Evolutionary conservation across 2,329 filamentous ascomycete genomes (phyloP).

Genomic region (Penicillium sp.): DNA sequence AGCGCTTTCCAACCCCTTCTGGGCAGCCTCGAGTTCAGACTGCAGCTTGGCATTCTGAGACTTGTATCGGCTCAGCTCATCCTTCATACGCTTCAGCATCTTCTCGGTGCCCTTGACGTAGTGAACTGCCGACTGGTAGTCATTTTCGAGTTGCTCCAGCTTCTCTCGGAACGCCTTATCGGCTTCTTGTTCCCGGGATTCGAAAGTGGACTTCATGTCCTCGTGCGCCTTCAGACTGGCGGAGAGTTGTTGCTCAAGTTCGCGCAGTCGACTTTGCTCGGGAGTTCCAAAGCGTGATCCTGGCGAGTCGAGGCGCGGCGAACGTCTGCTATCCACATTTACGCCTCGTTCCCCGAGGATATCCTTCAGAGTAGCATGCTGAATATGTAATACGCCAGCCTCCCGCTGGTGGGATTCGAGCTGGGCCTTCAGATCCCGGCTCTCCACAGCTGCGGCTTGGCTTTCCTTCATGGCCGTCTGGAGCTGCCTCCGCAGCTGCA

Average conservation of each 20-base stretch:
- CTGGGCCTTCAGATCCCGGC: constrained; percentile 75
- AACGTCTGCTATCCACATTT: constrained; percentile 65
- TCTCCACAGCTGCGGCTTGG: constrained; percentile 73
- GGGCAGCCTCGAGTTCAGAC: constrained; percentile 66
- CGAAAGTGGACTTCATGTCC: constrained; percentile 72
- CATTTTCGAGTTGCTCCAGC: constrained; percentile 86
- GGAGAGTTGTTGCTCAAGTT: constrained; percentile 84
- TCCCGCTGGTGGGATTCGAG: constrained; percentile 84
- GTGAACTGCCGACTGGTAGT: constrained; percentile 95
- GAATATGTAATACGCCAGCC: constrained; percentile 86
- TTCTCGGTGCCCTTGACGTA: constrained; percentile 98
- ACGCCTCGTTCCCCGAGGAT: constrained; percentile 85
- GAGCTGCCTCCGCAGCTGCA: constrained; percentile 83
- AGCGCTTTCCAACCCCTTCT: constrained; percentile 50
- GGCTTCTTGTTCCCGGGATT: constrained; percentile 77
- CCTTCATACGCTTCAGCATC: constrained; percentile 98
- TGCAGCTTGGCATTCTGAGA: constrained; percentile 76
- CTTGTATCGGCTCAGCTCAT: constrained; percentile 92
- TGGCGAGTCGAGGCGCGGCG: constrained; percentile 67
- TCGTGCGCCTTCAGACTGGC: constrained; percentile 74
- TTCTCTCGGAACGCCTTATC: constrained; percentile 89
- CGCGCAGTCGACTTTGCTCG: constrained; percentile 71
- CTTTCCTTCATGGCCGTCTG: constrained; percentile 79
- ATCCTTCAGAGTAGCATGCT: constrained; percentile 89
- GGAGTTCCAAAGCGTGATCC: constrained; percentile 71